phyloP scores from a whole-genome alignment of 768 basidiomycete species.

The Mycena latifolia region DNA sequence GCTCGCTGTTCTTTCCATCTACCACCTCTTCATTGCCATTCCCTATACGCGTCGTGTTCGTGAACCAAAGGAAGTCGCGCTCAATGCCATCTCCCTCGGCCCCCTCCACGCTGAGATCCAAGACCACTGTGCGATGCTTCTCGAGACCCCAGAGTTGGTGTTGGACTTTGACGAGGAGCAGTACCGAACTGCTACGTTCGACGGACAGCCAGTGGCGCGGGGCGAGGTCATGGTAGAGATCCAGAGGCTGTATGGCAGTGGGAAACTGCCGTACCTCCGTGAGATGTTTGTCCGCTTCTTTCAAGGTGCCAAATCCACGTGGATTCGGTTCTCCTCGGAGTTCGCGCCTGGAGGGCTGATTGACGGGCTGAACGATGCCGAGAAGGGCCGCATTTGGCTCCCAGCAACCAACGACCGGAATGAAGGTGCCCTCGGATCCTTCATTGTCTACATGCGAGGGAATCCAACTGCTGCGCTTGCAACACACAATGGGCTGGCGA shows the following conservation, averaged over 20 bases:
- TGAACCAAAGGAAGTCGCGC: conserved; percentile 4
- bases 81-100: conserved; percentile 35
- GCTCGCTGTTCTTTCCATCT: conserved; percentile 35
- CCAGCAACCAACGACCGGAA: conserved; percentile 33
- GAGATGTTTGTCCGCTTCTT: conserved; percentile 30
- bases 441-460: conserved; percentile 3
- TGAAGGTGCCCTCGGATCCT: conserved; percentile 30
- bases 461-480: conserved; percentile 12
- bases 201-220: conserved; percentile 29
- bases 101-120: conserved; percentile 33
- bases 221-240: conserved; percentile 9
- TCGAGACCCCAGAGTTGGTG: conserved; percentile 32
- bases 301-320: conserved; percentile 30
- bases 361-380: conserved; percentile 12
- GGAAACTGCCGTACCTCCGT: conserved; percentile 20
- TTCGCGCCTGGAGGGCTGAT: conserved; percentile 33
- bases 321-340: conserved; percentile 31
- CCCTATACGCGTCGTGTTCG: conserved; percentile 37
- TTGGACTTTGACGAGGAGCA: conserved; percentile 25
- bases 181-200: conserved; percentile 1
- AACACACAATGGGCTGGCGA: conserved; percentile 18
- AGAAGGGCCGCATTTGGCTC: conserved; percentile 20
- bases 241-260: conserved; percentile 7
- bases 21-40: conserved; percentile 31
- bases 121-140: conserved; percentile 23